These are phyloP conservation scores for Globisporangium perplexum DNA, from an alignment of 352 stramenopile genomes.

Conservation along the genomic window DNA sequence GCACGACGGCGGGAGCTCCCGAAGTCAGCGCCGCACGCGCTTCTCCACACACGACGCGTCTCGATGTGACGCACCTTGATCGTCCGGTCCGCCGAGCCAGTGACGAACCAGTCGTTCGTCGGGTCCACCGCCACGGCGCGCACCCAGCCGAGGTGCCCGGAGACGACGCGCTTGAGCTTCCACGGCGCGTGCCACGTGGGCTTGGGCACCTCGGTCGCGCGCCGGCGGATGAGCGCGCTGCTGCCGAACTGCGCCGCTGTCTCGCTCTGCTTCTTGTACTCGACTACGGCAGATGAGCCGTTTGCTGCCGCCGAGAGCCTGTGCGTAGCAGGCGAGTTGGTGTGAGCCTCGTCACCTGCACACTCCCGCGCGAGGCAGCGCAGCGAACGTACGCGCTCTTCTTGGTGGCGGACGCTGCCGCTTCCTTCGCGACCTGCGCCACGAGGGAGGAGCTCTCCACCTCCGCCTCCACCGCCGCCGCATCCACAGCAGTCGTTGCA, in stretches of 20 bases:
- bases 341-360: background rate
- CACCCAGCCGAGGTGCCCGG: slow-evolving; percentile 96
- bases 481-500: background rate
- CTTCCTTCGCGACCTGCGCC: slow-evolving; percentile 52
- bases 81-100: slow-evolving; percentile 94
- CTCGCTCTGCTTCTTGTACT: slow-evolving; percentile 54
- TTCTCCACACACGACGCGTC: too few relatives aligned
- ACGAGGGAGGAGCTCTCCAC: slow-evolving; percentile 31
- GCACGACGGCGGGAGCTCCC: too few relatives aligned
- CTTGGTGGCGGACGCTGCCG: slow-evolving; percentile 33
- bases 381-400: slow-evolving; percentile 34
- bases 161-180: slow-evolving; percentile 97
- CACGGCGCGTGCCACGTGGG: slow-evolving; percentile 98
- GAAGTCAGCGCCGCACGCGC: too few relatives aligned
- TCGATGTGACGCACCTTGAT: slow-evolving; percentile 87
- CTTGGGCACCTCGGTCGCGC: slow-evolving; percentile 89
- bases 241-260: slow-evolving; percentile 46
- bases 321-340: too few relatives aligned
- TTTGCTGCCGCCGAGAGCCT: background rate
- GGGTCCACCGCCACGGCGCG: slow-evolving; percentile 96
- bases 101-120: slow-evolving; percentile 98
- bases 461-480: background rate
- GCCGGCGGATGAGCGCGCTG: slow-evolving; percentile 67
- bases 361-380: too few relatives aligned
- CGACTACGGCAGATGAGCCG: slow-evolving; percentile 36